Evolutionary conservation across 768 basidiomycete species (phyloP).

Genomic region (Leccinum fibrillosum): DNA sequence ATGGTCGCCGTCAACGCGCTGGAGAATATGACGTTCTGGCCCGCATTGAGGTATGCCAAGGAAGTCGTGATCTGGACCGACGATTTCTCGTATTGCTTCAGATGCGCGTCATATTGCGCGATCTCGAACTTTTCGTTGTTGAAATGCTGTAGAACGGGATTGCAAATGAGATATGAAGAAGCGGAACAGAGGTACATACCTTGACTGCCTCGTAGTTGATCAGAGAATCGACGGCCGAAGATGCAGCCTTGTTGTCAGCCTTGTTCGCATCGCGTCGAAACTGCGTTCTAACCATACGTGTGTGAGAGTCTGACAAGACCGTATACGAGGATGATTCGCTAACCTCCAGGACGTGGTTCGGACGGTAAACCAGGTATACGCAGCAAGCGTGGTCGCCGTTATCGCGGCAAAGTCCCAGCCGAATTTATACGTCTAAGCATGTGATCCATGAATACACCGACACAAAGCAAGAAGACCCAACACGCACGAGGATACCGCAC

Average conservation of each 20-base stretch:
- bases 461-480: neutral
- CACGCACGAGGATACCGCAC: constrained; percentile 88
- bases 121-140: constrained; percentile 96
- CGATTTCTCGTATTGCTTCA: constrained; percentile 84
- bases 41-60: constrained; percentile 89
- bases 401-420: constrained; percentile 97
- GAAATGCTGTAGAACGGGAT: constrained; percentile 64
- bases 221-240: constrained; percentile 88
- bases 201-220: constrained; percentile 99
- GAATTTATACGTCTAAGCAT: constrained; percentile 85
- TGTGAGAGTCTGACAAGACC: neutral
- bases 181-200: constrained; percentile 39
- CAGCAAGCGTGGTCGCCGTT: constrained; percentile 76
- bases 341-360: constrained; percentile 95
- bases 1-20: constrained; percentile 90
- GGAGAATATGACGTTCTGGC: constrained; percentile 96
- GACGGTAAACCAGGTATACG: constrained; percentile 97
- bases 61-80: constrained; percentile 95
- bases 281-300: constrained; percentile 56
- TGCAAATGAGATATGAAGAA: neutral
- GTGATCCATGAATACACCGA: neutral
- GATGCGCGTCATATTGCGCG: constrained; percentile 85
- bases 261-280: constrained; percentile 95
- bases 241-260: constrained; percentile 95
- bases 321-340: constrained; percentile 9